Base-by-base conservation (phyloP, 768 basidiomycete species). In the Suillus clintonianus region DNA sequence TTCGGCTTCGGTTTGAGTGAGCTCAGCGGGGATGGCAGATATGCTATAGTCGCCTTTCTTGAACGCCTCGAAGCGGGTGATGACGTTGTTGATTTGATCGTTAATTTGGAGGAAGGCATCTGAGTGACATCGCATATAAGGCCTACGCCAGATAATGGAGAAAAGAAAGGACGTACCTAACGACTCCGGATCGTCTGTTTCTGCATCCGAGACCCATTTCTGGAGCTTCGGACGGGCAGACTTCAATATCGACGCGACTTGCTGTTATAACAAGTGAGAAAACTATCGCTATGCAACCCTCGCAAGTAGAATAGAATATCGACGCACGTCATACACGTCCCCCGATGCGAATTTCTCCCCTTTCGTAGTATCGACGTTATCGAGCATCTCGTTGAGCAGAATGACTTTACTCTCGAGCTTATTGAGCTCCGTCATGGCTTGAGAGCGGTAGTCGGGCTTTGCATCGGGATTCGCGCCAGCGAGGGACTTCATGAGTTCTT, bases 191-290 rank as follows among this genome's bases (percentile, higher is more conserved):
- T 96, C 94, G 45, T 95, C 90, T 3, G 88, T 83, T 70, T 95
- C 91, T 19, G 94, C 95, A 68, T 98, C 95, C 11, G 91, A 93
- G 63, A 99, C 92, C 97, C 97, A 99, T 71, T 95, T 97, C 77
- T 99, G 97, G 51, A 99, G 85, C 79, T 92, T 98, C 0, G 97
- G 97, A 54, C 95, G 85, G 2, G 96, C 95, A 51, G 85, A 84
- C 34, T 80, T 82, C 15, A 97, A 85, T 43, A 97, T 88, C 0
- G 86, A 79, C 0, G 97, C 91, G 2, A 99, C 95, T 89, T 99
- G 97, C 90, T 94, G 70, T 36, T 64, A 19, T 34, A 41, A 60
- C 4, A 10, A 64, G 39, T 59, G 42, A 19, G 55, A 41, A n/a
- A 32, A 19, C 2, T 34, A 27, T 24, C 27, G 15, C 2, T 34